Evolutionary conservation across 352 stramenopile species (phyloP).

Genomic region (Elongisporangium undulatum): DNA sequence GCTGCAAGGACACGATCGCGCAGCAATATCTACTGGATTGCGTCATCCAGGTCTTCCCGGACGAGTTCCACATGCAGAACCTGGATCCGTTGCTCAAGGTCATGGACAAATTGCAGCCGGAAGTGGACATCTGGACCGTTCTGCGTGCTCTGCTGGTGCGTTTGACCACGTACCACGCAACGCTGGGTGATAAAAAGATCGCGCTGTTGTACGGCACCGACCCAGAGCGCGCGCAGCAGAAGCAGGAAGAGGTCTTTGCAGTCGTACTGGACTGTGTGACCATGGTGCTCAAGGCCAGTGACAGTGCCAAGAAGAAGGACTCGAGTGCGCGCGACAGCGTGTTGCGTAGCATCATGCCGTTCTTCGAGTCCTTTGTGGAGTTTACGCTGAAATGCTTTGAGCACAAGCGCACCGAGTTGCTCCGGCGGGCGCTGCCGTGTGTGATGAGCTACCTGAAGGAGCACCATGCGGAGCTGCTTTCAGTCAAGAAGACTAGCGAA

Average conservation of each 20-base stretch:
- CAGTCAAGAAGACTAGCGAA: neutral
- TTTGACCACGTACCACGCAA: constrained; percentile 86
- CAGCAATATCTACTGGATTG: constrained; percentile 99
- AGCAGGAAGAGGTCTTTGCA: constrained; percentile 13
- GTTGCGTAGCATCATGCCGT: constrained; percentile 24
- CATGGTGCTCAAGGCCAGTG: neutral
- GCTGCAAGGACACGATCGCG: constrained; percentile 94
- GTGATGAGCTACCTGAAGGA: neutral
- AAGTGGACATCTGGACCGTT: constrained; percentile 90
- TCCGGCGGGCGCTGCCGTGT: constrained; percentile 23
- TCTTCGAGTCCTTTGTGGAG: constrained; percentile 51
- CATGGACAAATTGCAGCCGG: constrained; percentile 83
- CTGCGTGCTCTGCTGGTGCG: constrained; percentile 93
- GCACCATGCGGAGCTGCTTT: neutral
- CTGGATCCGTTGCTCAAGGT: constrained; percentile 87
- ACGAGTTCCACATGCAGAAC: constrained; percentile 98
- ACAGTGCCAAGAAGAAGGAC: neutral
- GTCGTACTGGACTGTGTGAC: constrained; percentile 11
- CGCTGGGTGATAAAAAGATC: constrained; percentile 9
- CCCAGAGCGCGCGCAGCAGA: constrained; percentile 4
- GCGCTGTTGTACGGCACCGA: constrained; percentile 1
- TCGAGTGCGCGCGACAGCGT: constrained; percentile 1
- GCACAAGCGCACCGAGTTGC: constrained; percentile 11
- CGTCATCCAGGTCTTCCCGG: constrained; percentile 97
- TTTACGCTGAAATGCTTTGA: constrained; percentile 37